Conservation (phyloP, 768 basidiomycete species). For the Boletales sp. region DNA sequence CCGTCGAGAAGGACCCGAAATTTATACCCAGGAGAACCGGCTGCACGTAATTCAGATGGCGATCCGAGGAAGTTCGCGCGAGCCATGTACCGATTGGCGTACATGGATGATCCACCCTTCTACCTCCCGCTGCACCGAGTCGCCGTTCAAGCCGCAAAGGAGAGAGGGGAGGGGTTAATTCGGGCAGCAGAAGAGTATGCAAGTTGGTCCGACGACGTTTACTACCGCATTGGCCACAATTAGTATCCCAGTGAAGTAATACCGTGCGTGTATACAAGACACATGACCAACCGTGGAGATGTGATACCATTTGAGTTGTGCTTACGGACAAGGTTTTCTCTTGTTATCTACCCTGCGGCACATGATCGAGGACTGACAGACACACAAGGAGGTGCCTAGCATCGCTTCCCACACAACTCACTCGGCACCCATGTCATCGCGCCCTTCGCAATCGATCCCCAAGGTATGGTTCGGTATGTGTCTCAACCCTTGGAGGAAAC, state of each 20-base stretch:
- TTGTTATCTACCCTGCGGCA: not conserved
- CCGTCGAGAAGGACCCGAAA: conserved; percentile 13
- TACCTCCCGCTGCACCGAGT: conserved; percentile 23
- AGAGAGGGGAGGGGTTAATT: conserved; percentile 21
- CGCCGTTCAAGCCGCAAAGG: conserved; percentile 19
- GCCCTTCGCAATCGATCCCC: not conserved
- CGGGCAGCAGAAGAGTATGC: conserved; percentile 23
- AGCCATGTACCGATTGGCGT: conserved; percentile 13
- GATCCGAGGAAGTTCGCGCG: conserved; percentile 24
- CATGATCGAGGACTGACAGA: not conserved
- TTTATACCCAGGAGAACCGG: conserved; percentile 9
- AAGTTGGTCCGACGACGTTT: conserved; percentile 27
- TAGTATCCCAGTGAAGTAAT: too few relatives aligned
- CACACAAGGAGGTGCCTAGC: not conserved
- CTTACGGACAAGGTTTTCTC: not conserved
- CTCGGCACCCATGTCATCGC: not conserved
- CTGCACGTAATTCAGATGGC: conserved; percentile 6
- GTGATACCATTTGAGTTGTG: not conserved
- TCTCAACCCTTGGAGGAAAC: not conserved
- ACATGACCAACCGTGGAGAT: not conserved
- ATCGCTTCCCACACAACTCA: not conserved
- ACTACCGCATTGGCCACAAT: conserved; percentile 7
- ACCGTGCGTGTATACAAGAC: not conserved
- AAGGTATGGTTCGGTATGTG: conserved; percentile 26
- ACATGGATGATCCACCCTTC: conserved; percentile 24